phyloP scores from a whole-genome alignment of 2,329 filamentous ascomycete genomes.

The Alternaria arbusti region DNA sequence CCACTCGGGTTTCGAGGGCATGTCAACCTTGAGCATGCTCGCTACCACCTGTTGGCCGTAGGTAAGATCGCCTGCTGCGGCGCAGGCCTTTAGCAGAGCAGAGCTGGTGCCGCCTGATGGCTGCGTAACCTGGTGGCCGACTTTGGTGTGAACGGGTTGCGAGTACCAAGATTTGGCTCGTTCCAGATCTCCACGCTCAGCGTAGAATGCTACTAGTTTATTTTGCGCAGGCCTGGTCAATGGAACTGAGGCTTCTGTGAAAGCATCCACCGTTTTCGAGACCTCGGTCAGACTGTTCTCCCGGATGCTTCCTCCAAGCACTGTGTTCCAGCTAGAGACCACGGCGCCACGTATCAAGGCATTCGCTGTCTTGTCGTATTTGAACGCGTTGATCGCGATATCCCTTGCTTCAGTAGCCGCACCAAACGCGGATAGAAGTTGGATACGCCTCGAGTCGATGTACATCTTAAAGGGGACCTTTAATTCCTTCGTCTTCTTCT shows the following conservation, averaged over 20 bases:
- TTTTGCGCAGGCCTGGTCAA: constrained; percentile 52
- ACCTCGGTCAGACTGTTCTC: constrained; percentile 67
- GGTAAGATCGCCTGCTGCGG: constrained; percentile 31
- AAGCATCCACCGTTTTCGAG: constrained; percentile 60
- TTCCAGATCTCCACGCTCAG: constrained; percentile 62
- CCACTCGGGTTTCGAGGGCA: constrained; percentile 63
- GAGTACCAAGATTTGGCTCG: constrained; percentile 73
- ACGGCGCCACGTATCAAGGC: neutral
- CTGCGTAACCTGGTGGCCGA: constrained; percentile 5
- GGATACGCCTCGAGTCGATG: constrained; percentile 19
- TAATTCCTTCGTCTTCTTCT: constrained; percentile 4
- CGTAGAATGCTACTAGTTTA: constrained; percentile 68
- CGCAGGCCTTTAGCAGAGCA: constrained; percentile 66
- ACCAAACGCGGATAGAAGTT: constrained; percentile 31
- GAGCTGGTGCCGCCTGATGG: constrained; percentile 52
- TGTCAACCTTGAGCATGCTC: constrained; percentile 42
- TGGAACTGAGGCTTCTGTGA: constrained; percentile 51
- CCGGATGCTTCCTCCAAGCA: constrained; percentile 67
- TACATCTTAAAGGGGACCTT: constrained; percentile 3
- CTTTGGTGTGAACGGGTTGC: constrained; percentile 55
- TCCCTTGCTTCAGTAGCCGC: constrained; percentile 34
- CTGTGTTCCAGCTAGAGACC: constrained; percentile 33
- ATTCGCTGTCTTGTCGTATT: constrained; percentile 9
- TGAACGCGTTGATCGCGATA: constrained; percentile 21
- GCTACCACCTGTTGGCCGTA: constrained; percentile 53